Conservation (phyloP, 2,329 filamentous ascomycete genomes). For the Colletotrichum sp. region DNA sequence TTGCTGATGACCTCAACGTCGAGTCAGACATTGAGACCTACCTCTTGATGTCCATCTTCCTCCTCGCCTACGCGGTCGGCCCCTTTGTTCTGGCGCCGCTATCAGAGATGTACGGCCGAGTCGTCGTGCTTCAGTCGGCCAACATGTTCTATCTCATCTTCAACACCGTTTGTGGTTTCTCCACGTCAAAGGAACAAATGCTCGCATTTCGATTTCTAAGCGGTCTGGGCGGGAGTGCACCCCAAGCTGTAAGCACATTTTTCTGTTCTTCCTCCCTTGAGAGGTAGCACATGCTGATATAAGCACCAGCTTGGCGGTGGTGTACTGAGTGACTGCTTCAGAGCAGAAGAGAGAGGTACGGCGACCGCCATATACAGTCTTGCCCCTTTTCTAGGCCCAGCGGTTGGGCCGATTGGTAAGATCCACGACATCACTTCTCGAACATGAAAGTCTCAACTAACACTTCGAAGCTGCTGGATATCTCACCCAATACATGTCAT, state of each 20-base stretch:
- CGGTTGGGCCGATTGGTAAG: slow-evolving; percentile 43
- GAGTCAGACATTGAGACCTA: slow-evolving; percentile 44
- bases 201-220: slow-evolving; percentile 54
- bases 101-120: slow-evolving; percentile 56
- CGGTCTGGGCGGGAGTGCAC: slow-evolving; percentile 50
- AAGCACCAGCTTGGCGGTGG: slow-evolving; percentile 43
- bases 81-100: slow-evolving; percentile 57
- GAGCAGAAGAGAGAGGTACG: slow-evolving; percentile 41
- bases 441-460: neutral
- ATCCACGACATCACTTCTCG: too few relatives aligned
- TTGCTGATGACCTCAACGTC: slow-evolving; percentile 50
- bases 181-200: slow-evolving; percentile 48
- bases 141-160: slow-evolving; percentile 59
- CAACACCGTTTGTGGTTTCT: slow-evolving; percentile 57
- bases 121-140: slow-evolving; percentile 45
- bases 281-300: neutral
- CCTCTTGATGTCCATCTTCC: slow-evolving; percentile 64
- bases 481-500: slow-evolving; percentile 38
- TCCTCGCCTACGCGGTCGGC: slow-evolving; percentile 61
- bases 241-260: slow-evolving; percentile 41
- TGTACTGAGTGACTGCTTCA: slow-evolving; percentile 53
- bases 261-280: fast-evolving
- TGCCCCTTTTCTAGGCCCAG: slow-evolving; percentile 47
- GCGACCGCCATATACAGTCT: slow-evolving; percentile 38
- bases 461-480: slow-evolving; percentile 38